Evolutionary conservation across 2,329 filamentous ascomycete genomes (phyloP), one percentile per base, ranked within the genome.

Genomic region (Mycosphaerella sp.): DNA sequence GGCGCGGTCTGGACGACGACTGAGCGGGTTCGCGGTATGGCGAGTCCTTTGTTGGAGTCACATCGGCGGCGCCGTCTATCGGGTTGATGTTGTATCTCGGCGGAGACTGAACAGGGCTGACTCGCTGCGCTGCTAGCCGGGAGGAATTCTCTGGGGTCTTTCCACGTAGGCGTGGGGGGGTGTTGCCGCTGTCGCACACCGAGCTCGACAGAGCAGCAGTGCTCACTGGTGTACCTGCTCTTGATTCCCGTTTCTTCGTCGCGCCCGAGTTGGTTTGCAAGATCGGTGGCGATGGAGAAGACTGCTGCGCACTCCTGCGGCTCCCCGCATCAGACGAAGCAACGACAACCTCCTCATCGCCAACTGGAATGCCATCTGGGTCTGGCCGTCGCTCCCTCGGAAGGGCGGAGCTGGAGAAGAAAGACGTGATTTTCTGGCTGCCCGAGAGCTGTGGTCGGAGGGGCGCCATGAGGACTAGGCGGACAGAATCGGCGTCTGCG

Each of bases 381-480:
- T 49, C 55, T n/a, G 61, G 64, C 29, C 63, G 61, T 43, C 50
- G 54, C 57, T 50, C 55, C 43, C 60, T 62, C 4, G 64, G 65
- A 4, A 67, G 60, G 23, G 62, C 47, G 48, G 70, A 72, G 4
- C 71, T 70, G 41, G 69, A 72, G 64, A 80, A 80, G 59, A 75
- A 79, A 48, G 75, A 72, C 8, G 68, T 70, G 32, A 79, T 74
- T 26, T 44, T 49, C 17, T 51, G 53, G 40, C 47, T 56, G 50
- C 49, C 50, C n/a, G 34, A 38, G 36, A 23, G 21, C 9, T 48
- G 26, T 21, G 26, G 14, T 21, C 26, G 45, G 43, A n/a, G 36
- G 10, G 53, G 56, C 45, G 56, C 48, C 56, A 58, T 58, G 12
- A 23, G 17, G 34, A 36, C 40, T 12, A 9, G 14, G 10, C 14